Conservation (phyloP, 2,329 filamentous ascomycete genomes). For the Pyrenochaeta sp. region DNA sequence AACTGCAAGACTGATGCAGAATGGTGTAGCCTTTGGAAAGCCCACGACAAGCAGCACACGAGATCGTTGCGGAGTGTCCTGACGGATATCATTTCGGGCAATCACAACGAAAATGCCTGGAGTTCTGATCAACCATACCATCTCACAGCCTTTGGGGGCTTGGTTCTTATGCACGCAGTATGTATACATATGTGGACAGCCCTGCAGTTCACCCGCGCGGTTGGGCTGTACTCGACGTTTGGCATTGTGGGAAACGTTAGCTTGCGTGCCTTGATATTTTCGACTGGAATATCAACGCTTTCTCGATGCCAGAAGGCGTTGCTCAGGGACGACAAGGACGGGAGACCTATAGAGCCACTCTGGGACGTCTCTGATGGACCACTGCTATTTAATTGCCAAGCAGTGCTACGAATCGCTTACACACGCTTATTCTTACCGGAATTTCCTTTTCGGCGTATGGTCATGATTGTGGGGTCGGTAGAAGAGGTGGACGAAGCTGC, state of each 20-base stretch:
- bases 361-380: conserved; percentile 37
- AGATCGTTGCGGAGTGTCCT: conserved; percentile 29
- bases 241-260: conserved; percentile 9
- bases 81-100: conserved; percentile 26
- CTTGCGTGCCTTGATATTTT: conserved; percentile 26
- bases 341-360: conserved; percentile 14
- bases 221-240: conserved; percentile 17
- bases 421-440: conserved; percentile 32
- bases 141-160: conserved; percentile 39
- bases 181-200: conserved; percentile 48
- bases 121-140: conserved; percentile 12
- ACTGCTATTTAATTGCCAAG: conserved; percentile 46
- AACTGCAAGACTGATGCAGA: conserved; percentile 34
- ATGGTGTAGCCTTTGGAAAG: conserved; percentile 29
- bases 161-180: conserved; percentile 47
- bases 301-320: conserved; percentile 31
- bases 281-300: conserved; percentile 35
- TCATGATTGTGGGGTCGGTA: conserved; percentile 36
- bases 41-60: conserved; percentile 4
- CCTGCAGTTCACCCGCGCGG: conserved; percentile 25
- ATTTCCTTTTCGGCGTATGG: conserved; percentile 21
- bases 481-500: conserved; percentile 32
- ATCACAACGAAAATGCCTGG: neutral
- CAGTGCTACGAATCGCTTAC: conserved; percentile 43
- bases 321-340: conserved; percentile 7